Conservation (phyloP, 1,284 basidiomycete species). For the Papiliotrema fonsecae region DNA sequence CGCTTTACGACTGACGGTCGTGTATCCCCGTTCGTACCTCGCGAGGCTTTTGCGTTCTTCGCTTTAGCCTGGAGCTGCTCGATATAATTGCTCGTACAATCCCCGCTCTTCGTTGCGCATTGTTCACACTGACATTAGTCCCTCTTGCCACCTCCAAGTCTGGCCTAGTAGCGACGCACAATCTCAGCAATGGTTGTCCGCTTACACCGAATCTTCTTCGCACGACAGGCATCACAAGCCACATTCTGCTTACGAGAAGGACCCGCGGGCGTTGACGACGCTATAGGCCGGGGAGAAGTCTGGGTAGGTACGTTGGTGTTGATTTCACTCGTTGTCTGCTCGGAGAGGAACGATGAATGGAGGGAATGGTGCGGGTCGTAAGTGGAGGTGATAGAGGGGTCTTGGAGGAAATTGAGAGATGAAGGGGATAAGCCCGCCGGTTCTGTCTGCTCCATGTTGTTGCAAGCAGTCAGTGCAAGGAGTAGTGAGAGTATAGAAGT, state of each 20-base stretch:
- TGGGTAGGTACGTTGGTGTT: too few species aligned
- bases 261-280: too few species aligned
- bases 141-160: background rate
- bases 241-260: conserved; percentile 67
- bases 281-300: too few species aligned
- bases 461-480: background rate
- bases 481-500: background rate
- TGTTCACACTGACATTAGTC: conserved; percentile 31
- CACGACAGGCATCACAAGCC: conserved; percentile 74
- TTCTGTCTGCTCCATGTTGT: background rate
- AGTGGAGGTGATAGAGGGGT: background rate
- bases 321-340: too few species aligned
- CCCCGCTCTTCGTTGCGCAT: conserved; percentile 26
- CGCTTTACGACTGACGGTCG: background rate
- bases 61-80: conserved; percentile 33
- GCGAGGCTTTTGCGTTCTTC: conserved; percentile 10
- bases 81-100: conserved; percentile 40
- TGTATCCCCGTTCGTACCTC: background rate
- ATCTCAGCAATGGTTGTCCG: conserved; percentile 11
- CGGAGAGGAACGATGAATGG: too few species aligned
- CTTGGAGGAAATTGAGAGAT: background rate
- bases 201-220: conserved; percentile 39
- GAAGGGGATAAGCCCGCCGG: background rate
- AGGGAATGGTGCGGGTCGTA: too few species aligned
- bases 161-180: conserved; percentile 10